Evolutionary conservation across 2,329 filamentous ascomycete genomes (phyloP), one percentile per base, ranked within the genome.

Genomic region (Podosphaera fusca): DNA sequence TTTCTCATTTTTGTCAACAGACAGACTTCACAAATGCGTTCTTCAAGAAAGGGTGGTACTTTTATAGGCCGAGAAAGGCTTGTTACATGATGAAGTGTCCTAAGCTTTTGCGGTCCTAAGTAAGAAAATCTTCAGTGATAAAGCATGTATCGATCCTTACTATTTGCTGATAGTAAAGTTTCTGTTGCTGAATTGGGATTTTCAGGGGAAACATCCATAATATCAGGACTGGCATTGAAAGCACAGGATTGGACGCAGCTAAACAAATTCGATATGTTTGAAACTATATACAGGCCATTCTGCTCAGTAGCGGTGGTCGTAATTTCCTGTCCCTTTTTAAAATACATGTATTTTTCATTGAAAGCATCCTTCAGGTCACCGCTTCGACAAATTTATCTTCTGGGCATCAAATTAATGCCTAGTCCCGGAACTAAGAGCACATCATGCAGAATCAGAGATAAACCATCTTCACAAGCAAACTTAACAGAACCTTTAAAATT

Each of bases 331-430:
- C 31, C 9, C 31, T 42, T 55, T 3, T 1, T 21, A 29, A 55
- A 55, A 14, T 55, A 55, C 10, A 40, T 42, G n/a, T 42, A 4
- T 2, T 55, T 31, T 10, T 55, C 6, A 30, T 40, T 21, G 31
- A 55, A 55, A 31, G n/a, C 35, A 55, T 34, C 52, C 42, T 55
- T 29, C n/a, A 55, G n/a, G 2, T 7, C 35, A 29, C 29, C 7
- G 42, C 31, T 21, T 21, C 35, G 52, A 42, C 35, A 55, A 42
- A 55, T 42, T 42, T 55, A 9, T 42, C 52, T 55, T 6, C 52
- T 42, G 4, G 52, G 42, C 52, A 55, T 38, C n/a, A 55, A 55
- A 30, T 55, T 55, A n/a, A 55, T 55, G n/a, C 52, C 52, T 12
- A 55, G 8, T 30, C 29, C 8, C 10, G 35, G 52, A 5, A 55